Conservation (phyloP, 2,329 filamentous ascomycete genomes). For the Didymella segeticola region DNA sequence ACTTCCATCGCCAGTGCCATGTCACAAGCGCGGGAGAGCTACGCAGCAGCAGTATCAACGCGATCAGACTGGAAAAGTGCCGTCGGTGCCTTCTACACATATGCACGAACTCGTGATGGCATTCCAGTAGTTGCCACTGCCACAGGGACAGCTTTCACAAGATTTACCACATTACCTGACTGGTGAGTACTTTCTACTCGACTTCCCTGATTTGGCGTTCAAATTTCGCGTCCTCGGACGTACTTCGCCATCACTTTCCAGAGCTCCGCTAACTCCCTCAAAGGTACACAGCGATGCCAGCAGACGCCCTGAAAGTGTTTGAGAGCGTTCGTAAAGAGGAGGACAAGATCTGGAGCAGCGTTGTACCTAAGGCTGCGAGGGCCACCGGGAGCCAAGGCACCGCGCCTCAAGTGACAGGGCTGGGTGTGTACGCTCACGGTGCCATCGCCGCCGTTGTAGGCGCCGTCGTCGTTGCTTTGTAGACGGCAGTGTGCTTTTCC, state of each 20-base stretch:
- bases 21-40: conserved; percentile 8
- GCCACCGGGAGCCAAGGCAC: conserved; percentile 10
- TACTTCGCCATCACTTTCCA: not conserved
- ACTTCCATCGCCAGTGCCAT: conserved; percentile 11
- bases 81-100: conserved; percentile 12
- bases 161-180: conserved; percentile 8
- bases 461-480: conserved; percentile 4
- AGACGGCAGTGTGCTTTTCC: not conserved
- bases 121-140: conserved; percentile 11
- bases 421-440: conserved; percentile 7
- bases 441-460: conserved; percentile 12
- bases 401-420: conserved; percentile 6
- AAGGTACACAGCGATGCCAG: conserved; percentile 16
- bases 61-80: conserved; percentile 9
- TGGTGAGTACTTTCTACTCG: conserved; percentile 2
- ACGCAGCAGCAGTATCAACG: not conserved
- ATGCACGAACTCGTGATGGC: conserved; percentile 14
- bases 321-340: conserved; percentile 14
- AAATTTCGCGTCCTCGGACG: too few relatives aligned
- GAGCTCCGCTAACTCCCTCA: not conserved
- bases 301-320: conserved; percentile 10
- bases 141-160: conserved; percentile 7
- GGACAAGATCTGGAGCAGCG: conserved; percentile 14
- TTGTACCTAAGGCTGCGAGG: conserved; percentile 9
- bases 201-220: not conserved